A percentile compares a stretch with the other conserved stretches of the same genome.
phyloP scores from a whole-genome alignment of 495 filamentous ascomycete genomes.

The Chaetomium tenue region DNA sequence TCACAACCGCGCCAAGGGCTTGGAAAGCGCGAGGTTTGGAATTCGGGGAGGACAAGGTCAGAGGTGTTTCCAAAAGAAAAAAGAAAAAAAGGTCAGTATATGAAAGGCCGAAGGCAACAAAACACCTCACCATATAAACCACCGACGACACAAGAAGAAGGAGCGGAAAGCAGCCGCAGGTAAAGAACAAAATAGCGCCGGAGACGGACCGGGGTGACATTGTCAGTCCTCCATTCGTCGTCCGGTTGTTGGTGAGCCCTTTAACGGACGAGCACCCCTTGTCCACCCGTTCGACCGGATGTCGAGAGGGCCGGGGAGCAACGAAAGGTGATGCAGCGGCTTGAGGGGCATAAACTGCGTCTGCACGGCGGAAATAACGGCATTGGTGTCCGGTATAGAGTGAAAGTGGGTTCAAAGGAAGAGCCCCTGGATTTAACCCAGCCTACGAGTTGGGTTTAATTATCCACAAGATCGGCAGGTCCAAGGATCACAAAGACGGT shows the following conservation, averaged over 20 bases:
- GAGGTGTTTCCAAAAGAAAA: not conserved
- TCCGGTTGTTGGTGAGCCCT: not conserved
- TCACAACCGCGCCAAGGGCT: slow-evolving; percentile 9
- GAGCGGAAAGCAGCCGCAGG: not conserved
- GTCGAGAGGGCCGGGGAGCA: not conserved
- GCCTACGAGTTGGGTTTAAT: too few species aligned
- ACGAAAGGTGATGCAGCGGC: too few species aligned
- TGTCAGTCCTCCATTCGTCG: not conserved
- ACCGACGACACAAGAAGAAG: not conserved
- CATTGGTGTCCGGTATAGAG: too few species aligned
- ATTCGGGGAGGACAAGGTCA: not conserved
- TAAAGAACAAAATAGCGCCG: not conserved
- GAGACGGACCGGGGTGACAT: not conserved
- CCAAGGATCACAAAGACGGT: too few species aligned
- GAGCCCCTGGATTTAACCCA: too few species aligned
- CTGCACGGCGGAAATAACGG: too few species aligned
- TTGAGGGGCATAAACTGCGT: too few species aligned
- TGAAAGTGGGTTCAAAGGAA: too few species aligned
- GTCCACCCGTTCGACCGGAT: not conserved
- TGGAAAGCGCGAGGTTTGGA: not conserved
- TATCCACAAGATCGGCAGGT: too few species aligned
- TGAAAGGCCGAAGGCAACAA: not conserved
- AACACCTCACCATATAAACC: not conserved
- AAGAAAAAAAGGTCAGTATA: not conserved
- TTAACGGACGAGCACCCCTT: not conserved